phyloP scores from a whole-genome alignment of 305 asterid species.

The Euphrasia arctica region DNA sequence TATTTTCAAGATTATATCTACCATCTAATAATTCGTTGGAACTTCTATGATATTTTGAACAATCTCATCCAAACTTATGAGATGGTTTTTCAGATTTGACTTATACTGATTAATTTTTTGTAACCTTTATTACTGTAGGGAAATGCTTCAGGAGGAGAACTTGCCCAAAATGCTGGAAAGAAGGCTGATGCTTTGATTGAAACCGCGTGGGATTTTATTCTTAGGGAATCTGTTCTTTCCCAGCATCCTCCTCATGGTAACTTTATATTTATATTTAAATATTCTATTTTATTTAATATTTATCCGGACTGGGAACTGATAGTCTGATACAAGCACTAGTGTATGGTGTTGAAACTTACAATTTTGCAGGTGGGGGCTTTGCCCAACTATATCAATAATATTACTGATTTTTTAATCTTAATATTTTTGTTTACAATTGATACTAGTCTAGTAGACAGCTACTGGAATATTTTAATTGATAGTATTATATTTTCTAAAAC shows the following conservation, averaged over 20 bases:
- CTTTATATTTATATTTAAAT: constrained; percentile 11
- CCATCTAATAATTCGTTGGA: background rate
- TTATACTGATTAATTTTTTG: background rate
- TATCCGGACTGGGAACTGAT: background rate
- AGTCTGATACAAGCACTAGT: constrained; percentile 5
- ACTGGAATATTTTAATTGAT: too few species aligned
- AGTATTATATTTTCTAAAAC: too few species aligned
- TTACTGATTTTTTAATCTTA: constrained; percentile 6
- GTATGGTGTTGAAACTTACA: constrained; percentile 1
- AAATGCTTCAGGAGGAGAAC: constrained; percentile 93
- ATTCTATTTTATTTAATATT: constrained; percentile 10
- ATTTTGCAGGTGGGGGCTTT: background rate
- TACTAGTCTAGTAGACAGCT: too few species aligned
- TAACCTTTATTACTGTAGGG: constrained; percentile 51
- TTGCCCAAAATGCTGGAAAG: constrained; percentile 69
- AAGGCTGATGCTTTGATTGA: constrained; percentile 61
- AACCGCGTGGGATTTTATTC: constrained; percentile 65
- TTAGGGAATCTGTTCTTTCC: constrained; percentile 67
- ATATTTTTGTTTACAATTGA: background rate
- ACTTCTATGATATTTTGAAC: background rate
- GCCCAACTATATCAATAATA: background rate
- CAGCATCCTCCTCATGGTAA: constrained; percentile 66
- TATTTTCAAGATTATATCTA: background rate
- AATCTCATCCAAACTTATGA: constrained; percentile 8
- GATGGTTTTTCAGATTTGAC: constrained; percentile 15